A percentile compares a stretch with the other conserved stretches of the same genome.
Conservation (phyloP, 2,329 filamentous ascomycete genomes). For the Colletotrichum lupini region DNA sequence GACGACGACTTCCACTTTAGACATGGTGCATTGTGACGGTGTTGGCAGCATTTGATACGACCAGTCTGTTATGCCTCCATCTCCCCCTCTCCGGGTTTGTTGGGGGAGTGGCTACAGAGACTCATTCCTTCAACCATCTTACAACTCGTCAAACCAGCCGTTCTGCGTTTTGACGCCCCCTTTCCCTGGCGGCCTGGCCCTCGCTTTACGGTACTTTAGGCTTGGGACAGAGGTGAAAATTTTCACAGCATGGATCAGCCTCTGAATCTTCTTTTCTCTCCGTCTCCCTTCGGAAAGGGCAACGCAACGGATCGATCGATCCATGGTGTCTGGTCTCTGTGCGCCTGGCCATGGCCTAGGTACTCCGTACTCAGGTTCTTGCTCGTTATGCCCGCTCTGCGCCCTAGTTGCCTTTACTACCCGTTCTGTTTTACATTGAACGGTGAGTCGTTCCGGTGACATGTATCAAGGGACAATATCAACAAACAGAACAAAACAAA, state of each 20-base stretch:
- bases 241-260: constrained; percentile 7
- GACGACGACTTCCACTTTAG: neutral
- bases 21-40: constrained; percentile 5
- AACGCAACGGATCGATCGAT: constrained; percentile 24
- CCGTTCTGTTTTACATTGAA: constrained; percentile 14
- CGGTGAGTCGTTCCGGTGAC: constrained; percentile 11
- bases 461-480: constrained; percentile 24
- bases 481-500: constrained; percentile 15
- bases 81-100: neutral
- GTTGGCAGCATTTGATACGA: constrained; percentile 5
- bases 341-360: constrained; percentile 17
- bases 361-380: constrained; percentile 9
- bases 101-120: constrained; percentile 18
- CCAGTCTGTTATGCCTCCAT: neutral
- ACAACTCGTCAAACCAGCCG: constrained; percentile 24
- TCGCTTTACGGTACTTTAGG: neutral
- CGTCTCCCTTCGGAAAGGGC: constrained; percentile 6
- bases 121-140: neutral
- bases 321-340: constrained; percentile 8
- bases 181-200: neutral
- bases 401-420: neutral
- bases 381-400: constrained; percentile 13
- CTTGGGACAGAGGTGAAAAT: neutral
- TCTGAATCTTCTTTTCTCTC: neutral
- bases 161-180: constrained; percentile 19